A percentile compares a stretch with the other conserved stretches of the same genome.
phyloP scores from a whole-genome alignment of 768 basidiomycete species.

The Kwoniella newhampshirensis region DNA sequence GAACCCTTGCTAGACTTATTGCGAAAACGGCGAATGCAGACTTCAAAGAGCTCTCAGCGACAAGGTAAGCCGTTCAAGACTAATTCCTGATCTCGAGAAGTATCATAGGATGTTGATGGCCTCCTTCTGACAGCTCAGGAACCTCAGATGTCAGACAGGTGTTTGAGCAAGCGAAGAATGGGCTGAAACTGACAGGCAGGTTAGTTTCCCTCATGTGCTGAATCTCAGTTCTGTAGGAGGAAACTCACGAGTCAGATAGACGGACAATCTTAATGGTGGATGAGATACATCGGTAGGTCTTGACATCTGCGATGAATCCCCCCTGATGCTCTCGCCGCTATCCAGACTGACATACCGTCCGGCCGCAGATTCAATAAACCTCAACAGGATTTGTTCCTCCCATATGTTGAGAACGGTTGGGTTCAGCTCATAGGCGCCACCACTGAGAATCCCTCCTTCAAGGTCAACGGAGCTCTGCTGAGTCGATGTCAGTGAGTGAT shows the following conservation, averaged over 20 bases:
- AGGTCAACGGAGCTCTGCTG: constrained; percentile 68
- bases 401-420: constrained; percentile 74
- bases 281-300: constrained; percentile 76
- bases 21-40: constrained; percentile 62
- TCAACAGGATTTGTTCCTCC: constrained; percentile 71
- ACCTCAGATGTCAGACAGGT: constrained; percentile 70
- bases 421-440: constrained; percentile 81
- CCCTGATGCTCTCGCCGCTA: neutral
- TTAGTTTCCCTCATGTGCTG: constrained; percentile 21
- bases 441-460: constrained; percentile 87
- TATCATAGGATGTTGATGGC: constrained; percentile 21
- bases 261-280: constrained; percentile 76
- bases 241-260: constrained; percentile 52
- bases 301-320: neutral
- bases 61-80: constrained; percentile 49
- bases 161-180: constrained; percentile 72
- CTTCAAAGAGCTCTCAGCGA: constrained; percentile 78
- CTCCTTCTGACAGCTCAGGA: constrained; percentile 32
- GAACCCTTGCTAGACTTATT: constrained; percentile 69
- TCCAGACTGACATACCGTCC: constrained; percentile 4
- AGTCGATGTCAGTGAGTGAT: constrained; percentile 72
- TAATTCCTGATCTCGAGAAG: neutral
- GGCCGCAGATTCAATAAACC: constrained; percentile 32
- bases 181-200: constrained; percentile 65
- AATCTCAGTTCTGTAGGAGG: neutral